A percentile compares a stretch with the other conserved stretches of the same genome.
phyloP scores from a whole-genome alignment of 495 filamentous ascomycete genomes.

The Xylaria scruposa region DNA sequence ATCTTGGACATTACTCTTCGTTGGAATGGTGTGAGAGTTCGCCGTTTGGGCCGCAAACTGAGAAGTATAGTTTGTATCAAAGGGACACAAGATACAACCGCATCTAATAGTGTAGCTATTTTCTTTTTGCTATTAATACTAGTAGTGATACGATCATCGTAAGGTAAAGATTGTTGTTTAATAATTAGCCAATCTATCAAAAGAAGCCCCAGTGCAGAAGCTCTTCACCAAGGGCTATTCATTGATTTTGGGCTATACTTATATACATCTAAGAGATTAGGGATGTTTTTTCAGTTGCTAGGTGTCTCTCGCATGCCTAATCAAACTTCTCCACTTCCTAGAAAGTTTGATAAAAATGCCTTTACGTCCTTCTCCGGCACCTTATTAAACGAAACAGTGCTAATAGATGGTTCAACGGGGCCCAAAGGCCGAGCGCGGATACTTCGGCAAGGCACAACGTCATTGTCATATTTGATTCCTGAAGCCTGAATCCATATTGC shows the following conservation, averaged over 20 bases:
- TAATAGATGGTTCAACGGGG: background rate
- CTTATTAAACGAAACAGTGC: background rate
- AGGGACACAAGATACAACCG: background rate
- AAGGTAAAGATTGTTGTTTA: too few relatives aligned
- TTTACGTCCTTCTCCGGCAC: slow-evolving; percentile 2
- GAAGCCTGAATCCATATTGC: background rate
- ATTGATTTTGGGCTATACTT: background rate
- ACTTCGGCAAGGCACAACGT: background rate
- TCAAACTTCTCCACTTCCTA: background rate
- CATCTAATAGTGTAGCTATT: background rate
- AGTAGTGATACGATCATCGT: too few relatives aligned
- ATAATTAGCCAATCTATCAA: too few relatives aligned
- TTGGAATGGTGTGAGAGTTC: too few relatives aligned
- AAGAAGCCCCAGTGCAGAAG: too few relatives aligned
- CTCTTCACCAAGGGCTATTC: background rate
- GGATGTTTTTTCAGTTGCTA: background rate
- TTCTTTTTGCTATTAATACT: too few relatives aligned
- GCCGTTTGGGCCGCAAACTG: background rate
- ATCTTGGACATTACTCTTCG: background rate
- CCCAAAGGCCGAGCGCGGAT: background rate
- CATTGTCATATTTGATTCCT: too few relatives aligned
- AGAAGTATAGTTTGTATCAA: background rate
- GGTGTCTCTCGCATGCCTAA: background rate
- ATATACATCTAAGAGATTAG: background rate
- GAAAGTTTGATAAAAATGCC: background rate